Conservation (phyloP, 75 land plant species). For the Picea sitchensis region DNA sequence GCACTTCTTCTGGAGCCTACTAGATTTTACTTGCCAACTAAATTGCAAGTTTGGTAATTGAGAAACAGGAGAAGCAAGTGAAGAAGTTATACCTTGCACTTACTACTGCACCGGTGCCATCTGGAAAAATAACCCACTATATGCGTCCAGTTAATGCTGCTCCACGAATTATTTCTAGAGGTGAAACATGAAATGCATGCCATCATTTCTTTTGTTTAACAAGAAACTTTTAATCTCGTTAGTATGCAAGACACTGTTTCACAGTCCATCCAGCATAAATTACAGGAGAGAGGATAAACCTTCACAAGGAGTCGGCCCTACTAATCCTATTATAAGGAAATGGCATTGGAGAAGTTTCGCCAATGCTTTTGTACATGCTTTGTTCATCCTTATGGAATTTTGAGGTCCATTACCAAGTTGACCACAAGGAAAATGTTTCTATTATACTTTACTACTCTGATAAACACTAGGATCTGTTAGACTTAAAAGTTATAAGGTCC, state of each 20-base stretch:
- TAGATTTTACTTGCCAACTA: background rate
- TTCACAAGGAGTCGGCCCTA: background rate
- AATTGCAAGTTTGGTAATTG: background rate
- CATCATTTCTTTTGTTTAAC: background rate
- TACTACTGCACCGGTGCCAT: constrained; percentile 78
- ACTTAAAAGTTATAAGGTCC: background rate
- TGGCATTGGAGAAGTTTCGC: background rate
- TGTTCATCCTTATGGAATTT: background rate
- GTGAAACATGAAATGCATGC: constrained; percentile 24
- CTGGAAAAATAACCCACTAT: constrained; percentile 76
- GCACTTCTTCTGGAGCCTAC: background rate
- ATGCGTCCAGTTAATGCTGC: constrained; percentile 81
- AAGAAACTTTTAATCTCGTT: background rate
- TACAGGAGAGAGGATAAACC: background rate
- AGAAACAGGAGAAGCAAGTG: constrained; percentile 80
- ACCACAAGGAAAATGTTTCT: background rate
- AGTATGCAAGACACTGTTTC: background rate
- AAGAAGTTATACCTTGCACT: constrained; percentile 88
- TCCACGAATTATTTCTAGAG: constrained; percentile 78
- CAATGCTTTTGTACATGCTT: background rate
- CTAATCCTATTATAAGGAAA: background rate
- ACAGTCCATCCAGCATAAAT: background rate
- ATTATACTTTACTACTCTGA: background rate
- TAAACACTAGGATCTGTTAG: background rate
- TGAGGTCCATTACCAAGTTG: background rate